Conservation (phyloP, 208 protist genomes). For the Leishmania martiniquensis region DNA sequence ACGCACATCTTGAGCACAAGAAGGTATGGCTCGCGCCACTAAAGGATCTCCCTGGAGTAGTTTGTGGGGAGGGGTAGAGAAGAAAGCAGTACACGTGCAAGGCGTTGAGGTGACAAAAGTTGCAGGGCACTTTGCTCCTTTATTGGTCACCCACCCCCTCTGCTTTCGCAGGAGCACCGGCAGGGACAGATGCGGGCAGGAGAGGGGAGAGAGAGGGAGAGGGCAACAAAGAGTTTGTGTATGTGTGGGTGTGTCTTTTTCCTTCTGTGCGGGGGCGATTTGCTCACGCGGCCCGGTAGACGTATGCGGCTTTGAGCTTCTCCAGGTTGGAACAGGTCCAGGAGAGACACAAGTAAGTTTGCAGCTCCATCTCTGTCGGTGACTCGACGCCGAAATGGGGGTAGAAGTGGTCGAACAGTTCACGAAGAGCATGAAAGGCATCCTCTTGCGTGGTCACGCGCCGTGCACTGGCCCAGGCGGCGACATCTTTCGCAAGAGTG, state of each 20-base stretch:
- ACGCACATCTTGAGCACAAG: background rate
- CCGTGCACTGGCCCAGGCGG: slow-evolving; percentile 56
- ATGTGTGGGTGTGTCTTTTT: background rate
- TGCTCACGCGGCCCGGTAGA: slow-evolving; percentile 41
- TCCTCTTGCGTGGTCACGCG: slow-evolving; percentile 53
- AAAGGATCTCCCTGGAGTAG: background rate
- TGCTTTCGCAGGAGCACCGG: background rate
- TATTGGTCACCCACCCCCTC: too few species aligned
- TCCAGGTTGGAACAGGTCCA: slow-evolving; percentile 46
- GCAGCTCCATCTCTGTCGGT: slow-evolving; percentile 46
- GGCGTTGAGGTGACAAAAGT: background rate
- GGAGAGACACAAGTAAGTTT: slow-evolving; percentile 36
- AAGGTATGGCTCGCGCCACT: background rate
- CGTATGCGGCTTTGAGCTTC: slow-evolving; percentile 39
- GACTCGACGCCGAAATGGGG: slow-evolving; percentile 55
- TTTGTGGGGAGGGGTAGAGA: background rate
- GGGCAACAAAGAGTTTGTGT: slow-evolving; percentile 1
- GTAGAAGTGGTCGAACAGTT: slow-evolving; percentile 69
- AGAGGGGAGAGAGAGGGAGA: background rate
- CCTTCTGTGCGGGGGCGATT: background rate
- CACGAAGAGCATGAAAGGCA: slow-evolving; percentile 48
- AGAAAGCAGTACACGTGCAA: background rate
- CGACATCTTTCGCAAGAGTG: slow-evolving; percentile 34
- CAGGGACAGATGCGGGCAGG: background rate
- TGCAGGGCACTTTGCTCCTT: background rate